Evolutionary conservation across 768 basidiomycete genomes (phyloP), one percentile per base, ranked within the genome.

Genomic region (Cystobasidium ongulense): DNA sequence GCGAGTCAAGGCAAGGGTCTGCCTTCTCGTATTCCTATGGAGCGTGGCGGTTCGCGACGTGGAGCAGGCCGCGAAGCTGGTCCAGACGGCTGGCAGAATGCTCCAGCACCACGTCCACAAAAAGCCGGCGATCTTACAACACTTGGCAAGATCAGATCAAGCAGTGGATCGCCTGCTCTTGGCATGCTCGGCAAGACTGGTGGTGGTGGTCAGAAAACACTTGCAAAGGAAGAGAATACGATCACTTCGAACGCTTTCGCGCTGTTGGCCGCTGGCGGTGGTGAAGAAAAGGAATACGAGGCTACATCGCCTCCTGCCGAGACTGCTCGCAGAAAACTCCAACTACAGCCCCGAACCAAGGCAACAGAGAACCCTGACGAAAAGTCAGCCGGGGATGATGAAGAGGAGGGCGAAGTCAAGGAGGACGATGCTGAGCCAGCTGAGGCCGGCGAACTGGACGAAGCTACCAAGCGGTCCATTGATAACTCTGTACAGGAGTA

Each of bases 81-180:
- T 31, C 85, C 88, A 35, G 93, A 97, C 74, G 91, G 91, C n/a
- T 97, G 94, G 93, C 89, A 23, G 87, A 88, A 64, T 84, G 85
- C 72, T 82, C 82, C 43, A 57, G 76, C 85, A 67, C 86, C 87
- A 27, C 86, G 87, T 31, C 86, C 86, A 46, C 82, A 89, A 72
- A 50, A 92, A 82, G 91, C 88, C 62, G 91, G 91, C 25, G 91
- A 94, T 81, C 84, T 94, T 66, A 88, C 89, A 52, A 86, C 89
- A 74, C 94, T 95, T 76, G 91, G 92, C 77, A 91, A 93, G 84
- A 89, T 95, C 80, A 88, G 82, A 82, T 85, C 87, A 36, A 80
- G 79, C 25, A 78, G 83, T 0, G 83, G 86, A 7, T 73, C 79
- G 0, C 68, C 73, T 50, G 84, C 88, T 0, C 86, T 89, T 82